Evolutionary conservation across 2,329 filamentous ascomycete genomes (phyloP), one percentile per base, ranked within the genome.

Genomic region (Chaetomiaceae sp.): DNA sequence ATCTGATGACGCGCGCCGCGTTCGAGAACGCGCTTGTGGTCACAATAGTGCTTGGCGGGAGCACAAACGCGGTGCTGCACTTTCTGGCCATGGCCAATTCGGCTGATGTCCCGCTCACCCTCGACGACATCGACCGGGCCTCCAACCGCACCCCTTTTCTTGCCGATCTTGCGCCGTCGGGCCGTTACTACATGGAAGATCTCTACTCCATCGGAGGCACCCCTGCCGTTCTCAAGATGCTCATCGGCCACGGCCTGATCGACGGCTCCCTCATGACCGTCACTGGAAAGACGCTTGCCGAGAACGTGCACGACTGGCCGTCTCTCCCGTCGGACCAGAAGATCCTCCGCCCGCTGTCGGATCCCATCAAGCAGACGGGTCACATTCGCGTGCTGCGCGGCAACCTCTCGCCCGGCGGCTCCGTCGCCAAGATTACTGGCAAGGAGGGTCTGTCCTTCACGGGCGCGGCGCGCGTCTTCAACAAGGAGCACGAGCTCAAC

Each of bases 361-460:
- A 79, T 58, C 76, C 76, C 42, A 91, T 95, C 73, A 96, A 96
- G 65, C 56, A 74, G 1, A 88, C 83, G 0, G 91, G 91, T 35
- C 91, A 97, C 65, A 77, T 97, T 50, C 88, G 91, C 65, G 86
- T 97, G 50, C 76, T 97, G 3, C 78, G 79, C 49, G 91, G 91
- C 17, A 95, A 95, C 64, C 76, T 96, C 26, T 88, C 90, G 3
- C 91, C 91, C 1, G 85, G 82, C 10, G 91, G 91, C 27, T 86
- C 90, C 1, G 90, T 97, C 1, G 90, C 89, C 50, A 97, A 97
- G 68, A 96, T 97, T 65, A 96, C 91, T 0, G 91, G 91, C 29
- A 96, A 96, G 65, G 91, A 97, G 65, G 91, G 91, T 2, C 75
- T 89, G 6, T 72, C 69, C 11, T 97, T 97, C 66, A 83, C 75